These are phyloP conservation scores for Phytophthora vignae DNA, from an alignment of 352 stramenopile species.

Conservation along the genomic window DNA sequence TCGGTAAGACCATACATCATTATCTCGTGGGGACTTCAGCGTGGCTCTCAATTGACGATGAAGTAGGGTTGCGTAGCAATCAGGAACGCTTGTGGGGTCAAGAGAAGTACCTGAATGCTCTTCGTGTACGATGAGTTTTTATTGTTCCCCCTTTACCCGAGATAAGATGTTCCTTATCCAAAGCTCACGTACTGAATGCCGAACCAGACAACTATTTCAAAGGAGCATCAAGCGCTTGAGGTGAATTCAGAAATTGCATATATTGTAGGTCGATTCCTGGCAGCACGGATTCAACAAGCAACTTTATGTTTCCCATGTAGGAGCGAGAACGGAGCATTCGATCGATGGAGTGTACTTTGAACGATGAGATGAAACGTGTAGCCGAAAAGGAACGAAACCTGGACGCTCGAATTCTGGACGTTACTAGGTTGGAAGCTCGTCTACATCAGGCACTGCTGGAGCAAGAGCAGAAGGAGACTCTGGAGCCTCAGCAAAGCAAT, in stretches of 20 bases:
- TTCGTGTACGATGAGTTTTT: slow-evolving; percentile 31
- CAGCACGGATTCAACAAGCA: background rate
- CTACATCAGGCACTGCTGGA: slow-evolving; percentile 50
- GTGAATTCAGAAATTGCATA: slow-evolving; percentile 16
- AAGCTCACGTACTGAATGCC: too few relatives aligned
- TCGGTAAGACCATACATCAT: slow-evolving; percentile 10
- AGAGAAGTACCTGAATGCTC: slow-evolving; percentile 41
- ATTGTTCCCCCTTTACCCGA: background rate
- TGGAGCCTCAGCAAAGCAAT: slow-evolving; percentile 16
- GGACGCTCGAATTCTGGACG: slow-evolving; percentile 48
- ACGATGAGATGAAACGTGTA: slow-evolving; percentile 43
- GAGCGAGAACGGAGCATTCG: slow-evolving; percentile 44
- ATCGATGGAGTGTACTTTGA: slow-evolving; percentile 40
- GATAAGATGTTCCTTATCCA: too few relatives aligned
- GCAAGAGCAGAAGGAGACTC: slow-evolving; percentile 3
- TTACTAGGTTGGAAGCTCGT: slow-evolving; percentile 51
- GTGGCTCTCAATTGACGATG: slow-evolving; percentile 2
- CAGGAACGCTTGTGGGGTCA: slow-evolving; percentile 40
- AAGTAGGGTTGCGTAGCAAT: slow-evolving; percentile 20
- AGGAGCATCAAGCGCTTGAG: slow-evolving; percentile 48
- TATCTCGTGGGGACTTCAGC: too few relatives aligned
- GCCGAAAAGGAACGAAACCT: slow-evolving; percentile 45
- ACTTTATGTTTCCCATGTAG: slow-evolving; percentile 19
- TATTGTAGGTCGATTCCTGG: too few relatives aligned
- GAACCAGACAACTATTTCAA: slow-evolving; percentile 32